Conservation (phyloP, 2,329 filamentous ascomycete genomes). For the Tolypocladium ovalisporum region DNA sequence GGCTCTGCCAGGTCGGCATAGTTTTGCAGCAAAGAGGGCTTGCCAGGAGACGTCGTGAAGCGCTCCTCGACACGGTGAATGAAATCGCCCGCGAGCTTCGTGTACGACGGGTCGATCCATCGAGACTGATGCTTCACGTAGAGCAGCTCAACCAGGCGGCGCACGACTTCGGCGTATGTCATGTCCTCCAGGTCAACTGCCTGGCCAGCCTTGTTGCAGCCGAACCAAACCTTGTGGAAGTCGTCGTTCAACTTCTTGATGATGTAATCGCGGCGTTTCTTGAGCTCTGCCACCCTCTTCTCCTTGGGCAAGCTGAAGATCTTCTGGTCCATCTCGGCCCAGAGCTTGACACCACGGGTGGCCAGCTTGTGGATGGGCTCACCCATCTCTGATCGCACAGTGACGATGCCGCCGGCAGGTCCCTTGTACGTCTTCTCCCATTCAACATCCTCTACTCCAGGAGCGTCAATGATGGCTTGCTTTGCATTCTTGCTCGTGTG, state of each 20-base stretch:
- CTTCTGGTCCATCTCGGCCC: constrained; percentile 98
- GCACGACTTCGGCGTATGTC: constrained; percentile 84
- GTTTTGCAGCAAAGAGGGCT: constrained; percentile 76
- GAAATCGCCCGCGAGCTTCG: constrained; percentile 81
- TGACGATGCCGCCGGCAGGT: constrained; percentile 85
- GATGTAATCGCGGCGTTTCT: constrained; percentile 82
- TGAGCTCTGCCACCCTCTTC: constrained; percentile 77
- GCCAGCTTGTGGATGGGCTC: constrained; percentile 99
- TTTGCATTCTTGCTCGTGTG: constrained; percentile 82
- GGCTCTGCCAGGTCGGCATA: constrained; percentile 82
- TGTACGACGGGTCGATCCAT: constrained; percentile 84
- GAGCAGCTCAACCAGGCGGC: constrained; percentile 79
- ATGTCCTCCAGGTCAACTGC: constrained; percentile 87
- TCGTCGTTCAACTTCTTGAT: constrained; percentile 94
- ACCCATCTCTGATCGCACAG: constrained; percentile 96
- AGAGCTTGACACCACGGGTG: constrained; percentile 90
- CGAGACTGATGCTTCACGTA: constrained; percentile 84
- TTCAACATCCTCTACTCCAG: constrained; percentile 67
- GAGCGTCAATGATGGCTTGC: constrained; percentile 78
- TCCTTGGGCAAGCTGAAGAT: constrained; percentile 96
- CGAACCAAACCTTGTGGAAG: constrained; percentile 97
- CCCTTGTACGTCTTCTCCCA: constrained; percentile 95
- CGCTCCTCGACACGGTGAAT: constrained; percentile 95
- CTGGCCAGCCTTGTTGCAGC: constrained; percentile 68
- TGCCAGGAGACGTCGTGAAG: constrained; percentile 63